Conservation (phyloP, 352 stramenopile species). For the Peronospora belbahrii region DNA sequence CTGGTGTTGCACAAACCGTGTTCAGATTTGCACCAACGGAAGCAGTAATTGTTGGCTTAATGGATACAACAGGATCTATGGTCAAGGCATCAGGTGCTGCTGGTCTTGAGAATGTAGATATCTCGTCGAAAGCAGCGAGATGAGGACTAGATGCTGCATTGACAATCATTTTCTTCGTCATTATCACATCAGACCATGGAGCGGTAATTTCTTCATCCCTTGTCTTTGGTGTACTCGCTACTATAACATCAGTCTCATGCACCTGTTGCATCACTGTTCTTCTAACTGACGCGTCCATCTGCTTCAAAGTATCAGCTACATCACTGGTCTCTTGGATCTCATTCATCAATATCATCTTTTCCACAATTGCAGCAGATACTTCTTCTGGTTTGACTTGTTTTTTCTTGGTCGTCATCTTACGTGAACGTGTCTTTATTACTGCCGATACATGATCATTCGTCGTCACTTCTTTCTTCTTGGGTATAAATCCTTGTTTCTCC, state of each 20-base stretch:
- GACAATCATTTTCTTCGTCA: not conserved
- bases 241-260: not conserved
- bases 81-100: not conserved
- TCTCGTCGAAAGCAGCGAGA: not conserved
- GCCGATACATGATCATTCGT: too few relatives aligned
- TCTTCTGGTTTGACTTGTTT: not conserved
- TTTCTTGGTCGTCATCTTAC: constrained; percentile 9
- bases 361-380: not conserved
- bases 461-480: too few relatives aligned
- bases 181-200: not conserved
- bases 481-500: too few relatives aligned
- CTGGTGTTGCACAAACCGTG: not conserved
- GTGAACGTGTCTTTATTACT: too few relatives aligned
- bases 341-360: not conserved
- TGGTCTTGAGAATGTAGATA: not conserved
- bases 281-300: not conserved
- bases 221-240: not conserved
- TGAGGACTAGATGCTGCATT: not conserved
- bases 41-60: not conserved
- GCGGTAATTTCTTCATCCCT: not conserved
- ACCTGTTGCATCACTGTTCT: not conserved
- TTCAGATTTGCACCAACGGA: not conserved
- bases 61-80: not conserved
- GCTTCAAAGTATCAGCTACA: not conserved
- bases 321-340: not conserved